Base-by-base conservation (phyloP, 495 filamentous ascomycete species). In the Aspergillus diversus region DNA sequence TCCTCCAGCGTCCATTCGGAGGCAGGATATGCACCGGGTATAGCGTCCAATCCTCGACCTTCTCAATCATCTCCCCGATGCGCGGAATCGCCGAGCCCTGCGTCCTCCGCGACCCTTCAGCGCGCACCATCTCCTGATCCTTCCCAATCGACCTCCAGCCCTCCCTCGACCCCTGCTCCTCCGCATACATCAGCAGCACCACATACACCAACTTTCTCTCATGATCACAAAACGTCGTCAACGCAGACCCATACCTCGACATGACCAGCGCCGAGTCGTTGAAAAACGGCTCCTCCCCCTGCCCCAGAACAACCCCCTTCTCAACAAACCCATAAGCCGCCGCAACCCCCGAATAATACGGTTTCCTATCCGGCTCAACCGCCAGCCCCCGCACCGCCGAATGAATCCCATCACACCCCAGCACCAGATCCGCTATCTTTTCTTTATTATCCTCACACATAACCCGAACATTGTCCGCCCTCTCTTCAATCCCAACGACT, bases 321-420 rank as follows among this genome's bases (percentile, higher is more conserved):
- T 55, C 37, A 13, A 37, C 32, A 16, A 35, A 55, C 12, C 52
- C 52, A 37, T 55, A 55, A 1, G 52, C 52, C n/a, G 32, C 34
- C 6, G 52, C 52, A 37, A 55, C 34, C 31, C 52, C 52, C 0
- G 52, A 55, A n/a, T 55, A 55, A 58, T 51, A 15, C 32, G 50
- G 43, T 60, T 67, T 13, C 42, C 65, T 7, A 5, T 55, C 52
- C 31, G 70, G 63, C 7, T 72, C 70, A 16, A 72, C 67, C 33
- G 77, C 72, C 31, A 73, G 66, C 15, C 71, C 74, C 39, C 83
- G 75, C 7, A 76, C 75, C 15, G 74, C 68, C n/a, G 82, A 84
- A 68, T 84, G 79, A 21, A 86, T 80, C 27, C 83, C 83, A 64
- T 86, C 83, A 71, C 82, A 84, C 21, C 82, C 83, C 8, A 85